Base-by-base conservation (phyloP, 83 land plant species). In the Thuja plicata region DNA sequence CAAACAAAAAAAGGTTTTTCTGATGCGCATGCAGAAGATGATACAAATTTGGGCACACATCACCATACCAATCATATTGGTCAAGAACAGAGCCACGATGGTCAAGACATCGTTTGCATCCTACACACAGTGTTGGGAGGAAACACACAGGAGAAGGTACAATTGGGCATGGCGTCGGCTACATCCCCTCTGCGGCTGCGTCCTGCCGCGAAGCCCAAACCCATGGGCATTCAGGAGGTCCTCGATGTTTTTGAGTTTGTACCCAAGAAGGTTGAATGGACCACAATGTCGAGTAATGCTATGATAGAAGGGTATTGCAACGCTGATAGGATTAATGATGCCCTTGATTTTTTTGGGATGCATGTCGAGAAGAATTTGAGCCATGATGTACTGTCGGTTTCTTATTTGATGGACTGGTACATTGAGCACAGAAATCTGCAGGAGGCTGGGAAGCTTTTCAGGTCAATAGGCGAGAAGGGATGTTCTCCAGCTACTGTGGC, bases 261-360 rank as follows among this genome's bases (percentile, higher is more conserved):
- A 93, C 91, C 93, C 55, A 86, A 86, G 54, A 90, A 89, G 60
- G 93, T 92, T 32, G 92, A 92, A 16, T 90, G 92, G 0, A 92
- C 95, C 0, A 93, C 91, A 73, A 91, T 94, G 12, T 89, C 94
- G 13, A 92, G 87, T 86, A 93, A 93, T 77, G 94, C 90, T 62
- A 74, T 95, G 81, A 92, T 95, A 13, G 37, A 45, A 9, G 96
- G 95, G 0, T 93, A 85, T 50, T 87, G 94, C 82, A 87, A 89
- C 12, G 37, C 90, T 48, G 96, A 82, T 32, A 82, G 91, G 82
- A 54, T 89, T 88, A 87, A 91, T 46, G 93, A 92, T 87, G 96
- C 93, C 5, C 85, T 88, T 11, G 93, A 93, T 79, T 87, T 94
- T 35, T 94, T 95, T 50, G 95, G 94, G 50, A 94, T 94, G 91